Conservation (phyloP, 2,329 filamentous ascomycete genomes). For the Trichoderma sp. region DNA sequence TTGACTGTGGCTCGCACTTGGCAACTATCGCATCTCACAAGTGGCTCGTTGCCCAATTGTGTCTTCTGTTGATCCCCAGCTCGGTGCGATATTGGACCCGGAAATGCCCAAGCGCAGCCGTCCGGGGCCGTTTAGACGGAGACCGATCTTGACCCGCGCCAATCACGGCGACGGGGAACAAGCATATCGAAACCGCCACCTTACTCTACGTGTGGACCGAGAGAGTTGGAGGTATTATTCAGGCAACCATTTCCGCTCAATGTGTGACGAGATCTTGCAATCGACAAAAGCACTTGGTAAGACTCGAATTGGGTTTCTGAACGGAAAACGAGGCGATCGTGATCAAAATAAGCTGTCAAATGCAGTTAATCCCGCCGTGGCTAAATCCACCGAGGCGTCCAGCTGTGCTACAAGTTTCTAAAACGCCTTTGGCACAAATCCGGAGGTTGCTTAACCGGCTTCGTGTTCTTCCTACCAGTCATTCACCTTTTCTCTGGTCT, state of each 20-base stretch:
- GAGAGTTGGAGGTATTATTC: not conserved
- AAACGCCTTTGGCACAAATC: conserved; percentile 4
- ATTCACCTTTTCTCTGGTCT: not conserved
- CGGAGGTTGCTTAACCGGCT: not conserved
- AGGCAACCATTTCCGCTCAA: conserved; percentile 14
- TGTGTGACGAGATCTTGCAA: not conserved
- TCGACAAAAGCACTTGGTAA: not conserved
- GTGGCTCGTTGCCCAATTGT: conserved; percentile 21
- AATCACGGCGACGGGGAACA: conserved; percentile 16
- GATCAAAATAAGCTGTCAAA: no score
- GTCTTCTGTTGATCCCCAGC: not conserved
- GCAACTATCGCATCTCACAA: not conserved
- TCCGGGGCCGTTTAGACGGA: conserved; percentile 20
- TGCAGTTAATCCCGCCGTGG: no score
- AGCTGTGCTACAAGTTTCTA: not conserved
- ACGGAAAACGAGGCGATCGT: no score
- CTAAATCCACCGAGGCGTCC: no score
- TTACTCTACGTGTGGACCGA: conserved; percentile 1
- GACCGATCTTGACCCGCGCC: conserved; percentile 21
- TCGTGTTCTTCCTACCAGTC: not conserved
- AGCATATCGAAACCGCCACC: conserved; percentile 1
- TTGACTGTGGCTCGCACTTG: not conserved
- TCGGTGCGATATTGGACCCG: conserved; percentile 18
- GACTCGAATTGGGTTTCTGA: not conserved
- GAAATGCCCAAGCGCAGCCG: conserved; percentile 22